Conservation (phyloP, 805 yeast genomes). For the Ogataea corticis region DNA sequence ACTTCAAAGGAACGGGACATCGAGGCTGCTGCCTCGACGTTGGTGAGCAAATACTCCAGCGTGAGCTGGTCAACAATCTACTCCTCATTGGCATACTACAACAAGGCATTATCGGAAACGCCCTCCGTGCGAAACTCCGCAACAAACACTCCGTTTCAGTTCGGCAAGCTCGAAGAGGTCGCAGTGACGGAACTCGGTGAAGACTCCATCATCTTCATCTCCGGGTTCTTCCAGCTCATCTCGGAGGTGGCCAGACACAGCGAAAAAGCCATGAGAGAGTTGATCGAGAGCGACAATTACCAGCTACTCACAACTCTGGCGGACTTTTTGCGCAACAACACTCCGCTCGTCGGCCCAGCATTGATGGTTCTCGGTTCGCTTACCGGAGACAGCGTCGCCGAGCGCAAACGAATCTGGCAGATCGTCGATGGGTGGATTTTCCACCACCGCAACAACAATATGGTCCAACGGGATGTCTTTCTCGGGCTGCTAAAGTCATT, state of each 20-base stretch:
- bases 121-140: constrained; percentile 1
- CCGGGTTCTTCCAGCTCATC: constrained; percentile 71
- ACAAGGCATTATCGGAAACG: constrained; percentile 27
- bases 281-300: constrained; percentile 35
- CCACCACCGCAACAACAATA: constrained; percentile 18
- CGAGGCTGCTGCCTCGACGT: constrained; percentile 18
- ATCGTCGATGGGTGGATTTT: constrained; percentile 71
- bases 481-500: constrained; percentile 48
- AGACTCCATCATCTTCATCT: constrained; percentile 72
- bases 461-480: constrained; percentile 43
- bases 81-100: constrained; percentile 35
- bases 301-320: constrained; percentile 30
- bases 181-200: constrained; percentile 61
- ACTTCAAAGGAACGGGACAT: constrained; percentile 12
- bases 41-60: constrained; percentile 29
- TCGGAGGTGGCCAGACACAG: constrained; percentile 50
- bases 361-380: constrained; percentile 59
- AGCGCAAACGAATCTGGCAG: constrained; percentile 62
- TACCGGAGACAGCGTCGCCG: constrained; percentile 43
- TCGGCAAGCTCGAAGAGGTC: constrained; percentile 11
- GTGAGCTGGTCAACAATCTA: constrained; percentile 40
- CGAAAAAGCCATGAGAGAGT: constrained; percentile 32
- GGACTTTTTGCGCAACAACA: constrained; percentile 28
- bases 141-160: constrained; percentile 1
- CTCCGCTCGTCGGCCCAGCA: constrained; percentile 46